Percentiles rank a stretch among this genome's conserved stretches.
Evolutionary conservation across 1,139 yeast genomes (phyloP).

Genomic region (Kluyveromyces sp.): DNA sequence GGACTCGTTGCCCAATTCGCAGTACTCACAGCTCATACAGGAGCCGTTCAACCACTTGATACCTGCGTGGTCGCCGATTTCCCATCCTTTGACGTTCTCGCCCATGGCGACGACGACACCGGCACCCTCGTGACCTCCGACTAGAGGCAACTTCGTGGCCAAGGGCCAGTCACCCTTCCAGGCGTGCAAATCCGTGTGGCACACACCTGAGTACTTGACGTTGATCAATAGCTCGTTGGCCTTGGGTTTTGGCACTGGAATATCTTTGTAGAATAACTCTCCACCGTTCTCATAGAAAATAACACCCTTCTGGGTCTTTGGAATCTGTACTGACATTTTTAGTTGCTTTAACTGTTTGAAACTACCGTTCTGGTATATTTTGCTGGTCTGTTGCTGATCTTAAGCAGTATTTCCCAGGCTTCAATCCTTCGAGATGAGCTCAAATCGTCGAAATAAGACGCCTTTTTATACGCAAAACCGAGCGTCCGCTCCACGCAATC

Average conservation of each 20-base stretch:
- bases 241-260: slow-evolving; percentile 56
- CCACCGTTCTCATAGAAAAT: slow-evolving; percentile 60
- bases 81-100: slow-evolving; percentile 54
- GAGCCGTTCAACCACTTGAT: slow-evolving; percentile 63
- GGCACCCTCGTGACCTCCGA: slow-evolving; percentile 82
- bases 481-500: too few relatives aligned
- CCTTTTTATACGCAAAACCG: too few relatives aligned
- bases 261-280: slow-evolving; percentile 52
- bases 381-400: too few relatives aligned
- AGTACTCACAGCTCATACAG: slow-evolving; percentile 62
- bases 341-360: not conserved
- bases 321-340: slow-evolving; percentile 30
- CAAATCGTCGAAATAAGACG: too few relatives aligned
- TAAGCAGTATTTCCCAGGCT: too few relatives aligned
- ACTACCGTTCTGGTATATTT: not conserved
- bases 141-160: slow-evolving; percentile 57
- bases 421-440: too few relatives aligned
- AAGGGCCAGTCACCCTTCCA: slow-evolving; percentile 73
- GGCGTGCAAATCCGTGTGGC: slow-evolving; percentile 66
- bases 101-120: slow-evolving; percentile 71
- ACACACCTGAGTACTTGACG: slow-evolving; percentile 60
- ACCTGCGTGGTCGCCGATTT: slow-evolving; percentile 69
- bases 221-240: slow-evolving; percentile 55
- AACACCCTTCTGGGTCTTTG: slow-evolving; percentile 58
- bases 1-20: slow-evolving; percentile 57